A percentile compares a stretch with the other conserved stretches of the same genome.
Conservation (phyloP, 176 grass and related monocot genomes). For the Juncus inflexus region DNA sequence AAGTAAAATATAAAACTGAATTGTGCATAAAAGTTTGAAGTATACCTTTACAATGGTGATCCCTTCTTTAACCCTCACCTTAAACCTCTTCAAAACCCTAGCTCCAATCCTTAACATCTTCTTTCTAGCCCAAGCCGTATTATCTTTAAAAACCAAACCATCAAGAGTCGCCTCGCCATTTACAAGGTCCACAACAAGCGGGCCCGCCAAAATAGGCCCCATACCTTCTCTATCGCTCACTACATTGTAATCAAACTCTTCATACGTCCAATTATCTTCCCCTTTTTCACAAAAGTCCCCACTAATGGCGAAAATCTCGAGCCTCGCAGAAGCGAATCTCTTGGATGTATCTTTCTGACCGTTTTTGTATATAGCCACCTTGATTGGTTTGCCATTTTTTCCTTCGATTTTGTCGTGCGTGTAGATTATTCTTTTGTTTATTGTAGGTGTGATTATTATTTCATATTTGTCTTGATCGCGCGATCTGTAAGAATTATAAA, state of each 20-base stretch:
- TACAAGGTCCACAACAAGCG: background rate
- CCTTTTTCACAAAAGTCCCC: background rate
- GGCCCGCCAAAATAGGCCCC: background rate
- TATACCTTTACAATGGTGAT: conserved; percentile 25
- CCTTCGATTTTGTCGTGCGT: conserved; percentile 10
- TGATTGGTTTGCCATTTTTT: background rate
- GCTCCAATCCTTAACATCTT: conserved; percentile 12
- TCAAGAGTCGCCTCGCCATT: conserved; percentile 13
- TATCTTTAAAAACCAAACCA: conserved; percentile 8
- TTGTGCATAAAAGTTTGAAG: background rate
- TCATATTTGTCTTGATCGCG: no score
- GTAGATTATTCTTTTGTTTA: background rate
- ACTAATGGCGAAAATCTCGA: conserved; percentile 4
- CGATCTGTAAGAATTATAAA: no score
- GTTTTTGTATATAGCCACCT: conserved; percentile 13
- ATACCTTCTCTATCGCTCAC: background rate
- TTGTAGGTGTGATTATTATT: no score
- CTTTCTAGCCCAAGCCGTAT: background rate
- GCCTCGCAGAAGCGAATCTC: conserved; percentile 6
- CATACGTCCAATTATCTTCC: background rate
- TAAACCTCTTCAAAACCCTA: conserved; percentile 2
- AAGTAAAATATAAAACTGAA: background rate
- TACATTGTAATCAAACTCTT: background rate
- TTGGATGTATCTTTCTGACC: background rate
- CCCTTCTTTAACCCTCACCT: conserved; percentile 10